phyloP scores from a whole-genome alignment of 139 green algal species.

The Ostreobium quekettii region DNA sequence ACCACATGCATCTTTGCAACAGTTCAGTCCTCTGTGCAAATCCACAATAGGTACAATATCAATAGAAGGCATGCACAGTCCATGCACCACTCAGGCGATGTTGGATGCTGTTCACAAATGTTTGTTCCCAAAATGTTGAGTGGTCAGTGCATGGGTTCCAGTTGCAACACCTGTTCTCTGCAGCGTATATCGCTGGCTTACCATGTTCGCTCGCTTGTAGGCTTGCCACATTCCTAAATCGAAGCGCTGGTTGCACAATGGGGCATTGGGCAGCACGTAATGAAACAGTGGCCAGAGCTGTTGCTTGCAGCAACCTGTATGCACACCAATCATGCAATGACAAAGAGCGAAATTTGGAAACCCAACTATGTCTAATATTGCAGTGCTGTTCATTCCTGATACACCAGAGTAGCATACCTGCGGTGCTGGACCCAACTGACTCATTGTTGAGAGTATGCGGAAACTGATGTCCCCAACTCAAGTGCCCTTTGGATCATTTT shows the following conservation, averaged over 20 bases:
- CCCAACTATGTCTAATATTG: neutral
- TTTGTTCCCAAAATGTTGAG: too few species aligned
- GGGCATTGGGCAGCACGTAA: conserved; percentile 88
- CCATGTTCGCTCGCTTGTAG: conserved; percentile 97
- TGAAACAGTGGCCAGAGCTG: conserved; percentile 97
- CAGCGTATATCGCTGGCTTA: conserved; percentile 22
- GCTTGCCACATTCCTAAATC: conserved; percentile 84
- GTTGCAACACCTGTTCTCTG: too few species aligned
- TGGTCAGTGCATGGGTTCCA: too few species aligned
- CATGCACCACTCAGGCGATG: too few species aligned
- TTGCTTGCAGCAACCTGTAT: conserved; percentile 93
- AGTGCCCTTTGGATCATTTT: conserved; percentile 3
- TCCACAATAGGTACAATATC: neutral
- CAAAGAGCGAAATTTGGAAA: neutral
- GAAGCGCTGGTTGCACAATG: conserved; percentile 63
- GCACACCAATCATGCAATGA: neutral
- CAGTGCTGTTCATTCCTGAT: neutral
- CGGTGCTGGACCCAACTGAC: too few species aligned
- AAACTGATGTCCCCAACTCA: too few species aligned
- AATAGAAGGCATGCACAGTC: neutral
- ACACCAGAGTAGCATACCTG: neutral
- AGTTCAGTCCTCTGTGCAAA: too few species aligned
- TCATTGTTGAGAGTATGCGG: too few species aligned
- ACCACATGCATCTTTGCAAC: too few species aligned
- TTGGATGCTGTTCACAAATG: too few species aligned